A percentile compares a stretch with the other conserved stretches of the same genome.
These are phyloP conservation scores for Epithele typhae DNA, from an alignment of 768 basidiomycete genomes.

Conservation along the genomic window DNA sequence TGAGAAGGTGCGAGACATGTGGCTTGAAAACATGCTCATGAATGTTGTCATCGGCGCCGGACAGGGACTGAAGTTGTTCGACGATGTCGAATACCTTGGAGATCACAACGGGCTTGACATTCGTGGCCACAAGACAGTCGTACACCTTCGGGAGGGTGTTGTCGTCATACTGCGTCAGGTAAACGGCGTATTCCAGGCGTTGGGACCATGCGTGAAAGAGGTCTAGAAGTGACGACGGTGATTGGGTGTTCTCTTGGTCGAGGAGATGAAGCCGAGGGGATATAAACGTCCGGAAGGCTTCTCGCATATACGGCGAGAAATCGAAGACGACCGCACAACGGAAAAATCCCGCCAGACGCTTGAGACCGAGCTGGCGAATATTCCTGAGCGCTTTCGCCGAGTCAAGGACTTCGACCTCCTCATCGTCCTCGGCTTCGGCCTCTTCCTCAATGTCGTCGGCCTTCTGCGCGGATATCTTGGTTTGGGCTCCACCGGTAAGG, in stretches of 20 bases:
- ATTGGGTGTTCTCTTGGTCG: constrained; percentile 84
- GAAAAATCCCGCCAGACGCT: constrained; percentile 88
- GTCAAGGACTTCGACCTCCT: constrained; percentile 23
- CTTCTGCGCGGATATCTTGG: constrained; percentile 37
- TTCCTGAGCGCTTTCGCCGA: constrained; percentile 46
- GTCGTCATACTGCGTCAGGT: constrained; percentile 67
- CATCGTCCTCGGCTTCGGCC: constrained; percentile 32
- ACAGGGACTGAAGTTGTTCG: constrained; percentile 58
- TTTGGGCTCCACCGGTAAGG: constrained; percentile 63
- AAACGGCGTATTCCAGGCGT: constrained; percentile 48
- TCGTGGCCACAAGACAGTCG: constrained; percentile 73
- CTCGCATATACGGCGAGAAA: constrained; percentile 64
- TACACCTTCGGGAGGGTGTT: constrained; percentile 74
- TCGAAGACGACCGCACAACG: constrained; percentile 67
- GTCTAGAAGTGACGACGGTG: constrained; percentile 85
- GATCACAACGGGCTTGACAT: constrained; percentile 84
- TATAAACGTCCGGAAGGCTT: constrained; percentile 68
- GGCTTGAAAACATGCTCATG: constrained; percentile 58
- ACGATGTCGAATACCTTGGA: constrained; percentile 81
- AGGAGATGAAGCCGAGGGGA: constrained; percentile 75
- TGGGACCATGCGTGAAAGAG: constrained; percentile 77
- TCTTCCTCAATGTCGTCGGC: constrained; percentile 25
- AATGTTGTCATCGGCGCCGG: constrained; percentile 45
- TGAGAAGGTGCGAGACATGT: constrained; percentile 65
- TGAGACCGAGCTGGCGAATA: constrained; percentile 79